Percentiles rank a stretch among this genome's conserved stretches.
phyloP scores from a whole-genome alignment of 2,329 filamentous ascomycete species.

The Coleophoma cylindrospora region DNA sequence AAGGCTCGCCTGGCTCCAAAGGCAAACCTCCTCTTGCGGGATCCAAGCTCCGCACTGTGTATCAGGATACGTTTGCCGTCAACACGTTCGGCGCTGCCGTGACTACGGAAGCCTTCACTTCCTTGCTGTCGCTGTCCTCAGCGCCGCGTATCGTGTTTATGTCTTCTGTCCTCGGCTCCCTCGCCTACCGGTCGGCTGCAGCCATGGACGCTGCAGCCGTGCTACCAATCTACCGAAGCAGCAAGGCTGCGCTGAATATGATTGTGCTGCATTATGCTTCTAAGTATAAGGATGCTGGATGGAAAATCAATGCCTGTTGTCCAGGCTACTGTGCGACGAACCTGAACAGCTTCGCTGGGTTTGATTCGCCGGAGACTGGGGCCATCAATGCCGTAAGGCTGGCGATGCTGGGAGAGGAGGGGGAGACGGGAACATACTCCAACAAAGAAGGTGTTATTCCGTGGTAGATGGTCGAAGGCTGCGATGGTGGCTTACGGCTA shows the following conservation, averaged over 20 bases:
- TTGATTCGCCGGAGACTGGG: conserved; percentile 3
- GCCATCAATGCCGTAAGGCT: not conserved
- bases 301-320: conserved; percentile 7
- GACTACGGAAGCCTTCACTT: conserved; percentile 1
- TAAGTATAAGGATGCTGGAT: conserved; percentile 2
- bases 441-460: too few relatives aligned
- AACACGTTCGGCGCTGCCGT: conserved; percentile 2
- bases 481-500: too few relatives aligned
- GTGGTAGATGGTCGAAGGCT: too few relatives aligned
- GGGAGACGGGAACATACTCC: too few relatives aligned
- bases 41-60: not conserved
- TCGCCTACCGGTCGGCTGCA: too few relatives aligned
- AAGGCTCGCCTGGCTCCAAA: too few relatives aligned
- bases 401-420: too few relatives aligned
- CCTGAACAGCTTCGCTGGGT: conserved; percentile 5
- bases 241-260: conserved; percentile 5
- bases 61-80: not conserved
- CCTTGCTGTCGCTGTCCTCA: conserved; percentile 1
- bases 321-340: conserved; percentile 8
- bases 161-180: too few relatives aligned
- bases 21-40: not conserved
- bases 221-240: not conserved
- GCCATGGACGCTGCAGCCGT: not conserved
- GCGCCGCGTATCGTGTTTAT: conserved; percentile 4
- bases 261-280: conserved; percentile 5